These are phyloP conservation scores for Amniculicola lignicola DNA, from an alignment of 495 filamentous ascomycete species.

Conservation along the genomic window DNA sequence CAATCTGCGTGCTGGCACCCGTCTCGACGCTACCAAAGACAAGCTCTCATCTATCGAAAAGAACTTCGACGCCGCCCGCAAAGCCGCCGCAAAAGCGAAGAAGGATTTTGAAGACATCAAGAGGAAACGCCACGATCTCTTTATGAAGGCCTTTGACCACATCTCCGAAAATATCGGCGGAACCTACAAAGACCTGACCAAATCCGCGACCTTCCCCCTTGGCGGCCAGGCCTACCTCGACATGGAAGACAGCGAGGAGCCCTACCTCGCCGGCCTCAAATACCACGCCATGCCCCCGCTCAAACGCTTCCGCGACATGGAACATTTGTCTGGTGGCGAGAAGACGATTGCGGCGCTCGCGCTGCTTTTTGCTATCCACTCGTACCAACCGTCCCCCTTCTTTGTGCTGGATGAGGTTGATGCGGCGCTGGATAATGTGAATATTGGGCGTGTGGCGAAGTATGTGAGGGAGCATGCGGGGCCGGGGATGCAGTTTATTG, in stretches of 20 bases:
- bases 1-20: constrained; percentile 92
- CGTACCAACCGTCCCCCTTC: constrained; percentile 89
- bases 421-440: constrained; percentile 93
- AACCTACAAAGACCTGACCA: constrained; percentile 93
- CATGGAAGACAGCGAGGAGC: constrained; percentile 82
- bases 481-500: constrained; percentile 98
- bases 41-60: constrained; percentile 81
- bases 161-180: constrained; percentile 91
- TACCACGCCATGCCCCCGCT: constrained; percentile 98
- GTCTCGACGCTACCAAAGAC: constrained; percentile 79
- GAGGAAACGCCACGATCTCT: constrained; percentile 79
- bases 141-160: constrained; percentile 91
- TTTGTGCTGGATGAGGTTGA: constrained; percentile 99
- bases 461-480: constrained; percentile 92
- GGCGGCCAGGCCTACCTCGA: constrained; percentile 95
- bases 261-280: constrained; percentile 90
- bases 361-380: constrained; percentile 92
- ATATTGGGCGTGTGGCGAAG: constrained; percentile 89
- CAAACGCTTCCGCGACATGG: constrained; percentile 99
- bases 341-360: constrained; percentile 98
- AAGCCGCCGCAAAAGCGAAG: constrained; percentile 66
- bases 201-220: constrained; percentile 75
- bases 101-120: constrained; percentile 80
- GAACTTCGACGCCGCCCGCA: constrained; percentile 81
- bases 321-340: constrained; percentile 93